Percentiles rank a stretch among this genome's conserved stretches.
Conservation (phyloP, 306 rosid species). For the Vigna hirtella region DNA sequence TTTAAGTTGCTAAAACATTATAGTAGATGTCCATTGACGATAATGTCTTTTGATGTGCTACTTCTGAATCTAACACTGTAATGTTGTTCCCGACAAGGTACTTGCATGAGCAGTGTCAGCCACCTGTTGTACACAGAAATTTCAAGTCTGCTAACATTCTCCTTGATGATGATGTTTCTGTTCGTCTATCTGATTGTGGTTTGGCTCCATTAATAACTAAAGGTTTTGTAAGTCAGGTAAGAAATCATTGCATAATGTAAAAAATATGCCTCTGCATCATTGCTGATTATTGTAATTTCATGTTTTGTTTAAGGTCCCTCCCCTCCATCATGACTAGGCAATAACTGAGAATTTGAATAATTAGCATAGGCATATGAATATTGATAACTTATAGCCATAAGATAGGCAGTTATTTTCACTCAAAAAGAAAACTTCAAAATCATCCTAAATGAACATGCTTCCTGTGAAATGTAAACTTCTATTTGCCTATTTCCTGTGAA, state of each 20-base stretch:
- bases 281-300: not conserved
- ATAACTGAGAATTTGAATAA: constrained; percentile 2
- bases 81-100: constrained; percentile 61
- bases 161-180: constrained; percentile 78
- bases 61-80: constrained; percentile 45
- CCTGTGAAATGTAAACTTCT: not conserved
- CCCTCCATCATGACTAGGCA: not conserved
- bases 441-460: not conserved
- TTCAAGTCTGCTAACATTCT: constrained; percentile 89
- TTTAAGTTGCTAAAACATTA: constrained; percentile 28
- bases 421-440: not conserved
- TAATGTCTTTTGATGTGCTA: constrained; percentile 22
- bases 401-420: constrained; percentile 5
- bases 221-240: constrained; percentile 90
- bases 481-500: not conserved
- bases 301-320: not conserved
- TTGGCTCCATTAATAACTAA: constrained; percentile 84
- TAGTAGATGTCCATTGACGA: not conserved
- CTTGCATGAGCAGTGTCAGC: constrained; percentile 86
- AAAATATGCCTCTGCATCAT: not conserved
- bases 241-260: constrained; percentile 22
- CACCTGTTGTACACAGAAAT: constrained; percentile 83
- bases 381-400: not conserved
- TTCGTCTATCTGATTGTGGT: constrained; percentile 87
- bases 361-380: constrained; percentile 1